A percentile compares a stretch with the other conserved stretches of the same genome.
Conservation (phyloP, 2,329 filamentous ascomycete genomes). For the Fusarium duplospermum region DNA sequence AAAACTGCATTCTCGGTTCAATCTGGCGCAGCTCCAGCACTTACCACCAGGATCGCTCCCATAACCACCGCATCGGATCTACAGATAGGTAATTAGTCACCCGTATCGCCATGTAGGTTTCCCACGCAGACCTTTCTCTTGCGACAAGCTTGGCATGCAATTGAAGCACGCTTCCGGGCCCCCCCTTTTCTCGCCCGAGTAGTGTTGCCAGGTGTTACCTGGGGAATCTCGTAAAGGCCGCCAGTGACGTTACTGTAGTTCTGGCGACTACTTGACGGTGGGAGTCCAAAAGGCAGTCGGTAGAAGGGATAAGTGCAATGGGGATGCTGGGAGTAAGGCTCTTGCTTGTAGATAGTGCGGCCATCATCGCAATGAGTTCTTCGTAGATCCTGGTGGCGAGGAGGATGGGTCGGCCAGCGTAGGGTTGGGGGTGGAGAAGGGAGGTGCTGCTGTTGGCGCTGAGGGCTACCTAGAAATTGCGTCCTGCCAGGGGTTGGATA, state of each 20-base stretch:
- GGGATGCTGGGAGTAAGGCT: slow-evolving; percentile 49
- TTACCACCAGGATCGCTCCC: slow-evolving; percentile 69
- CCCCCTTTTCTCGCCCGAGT: slow-evolving; percentile 61
- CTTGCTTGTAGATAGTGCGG: slow-evolving; percentile 49
- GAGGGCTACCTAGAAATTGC: slow-evolving; percentile 37
- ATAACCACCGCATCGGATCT: slow-evolving; percentile 72
- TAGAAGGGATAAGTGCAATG: slow-evolving; percentile 48
- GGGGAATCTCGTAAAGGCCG: slow-evolving; percentile 51
- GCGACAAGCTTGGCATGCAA: slow-evolving; percentile 70
- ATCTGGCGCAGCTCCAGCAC: slow-evolving; percentile 70
- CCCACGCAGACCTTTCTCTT: slow-evolving; percentile 64
- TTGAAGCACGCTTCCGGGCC: slow-evolving; percentile 68
- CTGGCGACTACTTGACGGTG: slow-evolving; percentile 45
- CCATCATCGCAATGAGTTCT: slow-evolving; percentile 52
- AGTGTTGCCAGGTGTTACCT: slow-evolving; percentile 49
- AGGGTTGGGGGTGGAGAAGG: slow-evolving; percentile 52
- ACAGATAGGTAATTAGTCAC: slow-evolving; percentile 12
- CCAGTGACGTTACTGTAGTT: slow-evolving; percentile 45
- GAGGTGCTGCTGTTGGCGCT: slow-evolving; percentile 47
- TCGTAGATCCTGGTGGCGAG: slow-evolving; percentile 54
- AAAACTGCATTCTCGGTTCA: slow-evolving; percentile 71
- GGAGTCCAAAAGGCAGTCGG: slow-evolving; percentile 42
- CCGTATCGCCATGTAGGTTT: not conserved
- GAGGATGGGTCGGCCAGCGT: slow-evolving; percentile 52
- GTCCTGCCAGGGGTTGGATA: slow-evolving; percentile 53